Conservation (phyloP, 2,329 filamentous ascomycete genomes). For the Rugonectria rugulosa region DNA sequence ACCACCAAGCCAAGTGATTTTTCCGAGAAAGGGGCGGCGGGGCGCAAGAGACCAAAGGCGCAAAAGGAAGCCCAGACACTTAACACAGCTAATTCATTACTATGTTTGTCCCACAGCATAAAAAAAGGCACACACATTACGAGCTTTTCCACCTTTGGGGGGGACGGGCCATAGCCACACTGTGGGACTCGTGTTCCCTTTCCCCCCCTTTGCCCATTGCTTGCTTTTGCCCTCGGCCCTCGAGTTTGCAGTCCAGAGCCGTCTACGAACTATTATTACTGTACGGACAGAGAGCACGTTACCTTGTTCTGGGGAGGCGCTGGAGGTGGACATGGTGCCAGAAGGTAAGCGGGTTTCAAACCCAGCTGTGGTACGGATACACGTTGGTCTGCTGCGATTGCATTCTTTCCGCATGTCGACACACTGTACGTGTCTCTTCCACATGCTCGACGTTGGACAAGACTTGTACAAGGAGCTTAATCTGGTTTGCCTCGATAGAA, state of each 20-base stretch:
- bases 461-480: too few species aligned
- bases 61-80: slow-evolving; percentile 24
- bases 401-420: not conserved
- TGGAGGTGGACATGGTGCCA: not conserved
- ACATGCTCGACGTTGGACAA: too few species aligned
- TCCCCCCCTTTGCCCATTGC: not conserved
- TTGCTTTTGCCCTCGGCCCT: not conserved
- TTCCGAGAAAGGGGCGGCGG: slow-evolving; percentile 22
- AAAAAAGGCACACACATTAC: slow-evolving; percentile 22
- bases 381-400: not conserved
- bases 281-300: too few species aligned
- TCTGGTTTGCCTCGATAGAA: too few species aligned
- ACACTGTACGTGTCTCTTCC: slow-evolving; percentile 2
- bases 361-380: not conserved
- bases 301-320: too few species aligned
- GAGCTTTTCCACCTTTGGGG: slow-evolving; percentile 7
- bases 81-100: slow-evolving; percentile 25
- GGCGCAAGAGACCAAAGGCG: slow-evolving; percentile 14
- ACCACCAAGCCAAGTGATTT: slow-evolving; percentile 11
- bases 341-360: not conserved
- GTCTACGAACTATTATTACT: not conserved
- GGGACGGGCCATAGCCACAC: slow-evolving; percentile 32
- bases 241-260: slow-evolving; percentile 5
- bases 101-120: slow-evolving; percentile 38
- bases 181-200: not conserved